Conservation (phyloP, 805 yeast genomes). For the Kluyveromyces wickerhamii region DNA sequence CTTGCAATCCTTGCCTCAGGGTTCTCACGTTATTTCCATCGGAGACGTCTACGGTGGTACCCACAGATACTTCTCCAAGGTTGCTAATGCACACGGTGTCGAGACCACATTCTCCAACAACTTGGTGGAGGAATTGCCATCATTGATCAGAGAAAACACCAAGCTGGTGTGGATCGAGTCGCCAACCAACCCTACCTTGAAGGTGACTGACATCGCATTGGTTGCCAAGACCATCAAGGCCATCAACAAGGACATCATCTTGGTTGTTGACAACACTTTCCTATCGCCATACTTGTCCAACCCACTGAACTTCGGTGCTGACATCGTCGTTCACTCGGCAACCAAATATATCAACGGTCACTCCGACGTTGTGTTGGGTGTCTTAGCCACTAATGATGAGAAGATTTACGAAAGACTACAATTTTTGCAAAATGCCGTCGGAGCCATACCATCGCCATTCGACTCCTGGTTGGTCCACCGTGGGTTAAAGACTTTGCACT, state of each 20-base stretch:
- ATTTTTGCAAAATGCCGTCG: conserved; percentile 81
- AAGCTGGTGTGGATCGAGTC: conserved; percentile 81
- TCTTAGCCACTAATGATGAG: conserved; percentile 61
- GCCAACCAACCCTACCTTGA: conserved; percentile 81
- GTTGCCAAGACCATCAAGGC: conserved; percentile 50
- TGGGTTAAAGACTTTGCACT: conserved; percentile 79
- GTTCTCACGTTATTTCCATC: conserved; percentile 67
- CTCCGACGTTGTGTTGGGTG: conserved; percentile 85
- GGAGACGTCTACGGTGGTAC: conserved; percentile 92
- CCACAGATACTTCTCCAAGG: conserved; percentile 82
- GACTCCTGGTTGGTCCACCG: conserved; percentile 92
- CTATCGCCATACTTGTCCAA: conserved; percentile 80
- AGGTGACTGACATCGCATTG: conserved; percentile 63
- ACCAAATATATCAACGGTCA: conserved; percentile 90
- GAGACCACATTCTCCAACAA: conserved; percentile 58
- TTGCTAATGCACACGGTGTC: conserved; percentile 73
- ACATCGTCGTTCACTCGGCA: conserved; percentile 80
- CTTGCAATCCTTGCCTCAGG: conserved; percentile 63
- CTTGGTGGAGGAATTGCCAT: conserved; percentile 50
- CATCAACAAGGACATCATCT: conserved; percentile 43
- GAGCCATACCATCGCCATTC: conserved; percentile 84
- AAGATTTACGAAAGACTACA: conserved; percentile 54
- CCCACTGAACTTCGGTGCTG: conserved; percentile 79
- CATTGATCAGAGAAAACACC: conserved; percentile 52
- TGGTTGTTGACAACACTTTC: conserved; percentile 86